Evolutionary conservation across 495 filamentous ascomycete species (phyloP).

Genomic region (Staphylotrichum longicolle): DNA sequence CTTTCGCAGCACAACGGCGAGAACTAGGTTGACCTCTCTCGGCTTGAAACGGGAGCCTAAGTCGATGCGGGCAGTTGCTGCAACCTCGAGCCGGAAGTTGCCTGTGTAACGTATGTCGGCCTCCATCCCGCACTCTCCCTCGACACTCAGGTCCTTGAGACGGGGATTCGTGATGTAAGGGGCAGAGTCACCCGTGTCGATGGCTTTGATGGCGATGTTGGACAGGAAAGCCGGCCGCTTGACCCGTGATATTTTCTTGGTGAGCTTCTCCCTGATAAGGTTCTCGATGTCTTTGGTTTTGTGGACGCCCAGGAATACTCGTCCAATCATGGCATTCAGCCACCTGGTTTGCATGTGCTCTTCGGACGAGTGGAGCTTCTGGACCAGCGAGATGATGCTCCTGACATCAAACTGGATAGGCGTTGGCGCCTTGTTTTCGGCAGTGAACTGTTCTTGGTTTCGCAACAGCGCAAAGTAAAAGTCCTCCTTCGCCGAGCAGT

Average conservation of each 20-base stretch:
- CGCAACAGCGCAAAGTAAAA: conserved; percentile 92
- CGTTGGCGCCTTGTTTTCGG: conserved; percentile 59
- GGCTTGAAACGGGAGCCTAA: conserved; percentile 84
- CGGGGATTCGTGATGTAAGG: conserved; percentile 87
- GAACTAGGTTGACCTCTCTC: conserved; percentile 81
- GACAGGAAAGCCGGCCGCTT: conserved; percentile 89
- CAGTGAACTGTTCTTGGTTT: conserved; percentile 69
- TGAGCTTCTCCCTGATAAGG: conserved; percentile 78
- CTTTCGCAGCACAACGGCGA: conserved; percentile 82
- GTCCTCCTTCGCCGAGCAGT: conserved; percentile 93
- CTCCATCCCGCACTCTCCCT: conserved; percentile 83
- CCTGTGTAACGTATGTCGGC: conserved; percentile 85
- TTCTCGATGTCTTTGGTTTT: conserved; percentile 78
- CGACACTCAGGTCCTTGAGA: conserved; percentile 84
- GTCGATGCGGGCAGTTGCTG: conserved; percentile 86
- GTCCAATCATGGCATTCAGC: conserved; percentile 87
- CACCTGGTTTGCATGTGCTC: conserved; percentile 89
- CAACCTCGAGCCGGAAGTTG: conserved; percentile 83
- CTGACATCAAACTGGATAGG: conserved; percentile 78
- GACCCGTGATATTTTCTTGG: conserved; percentile 93
- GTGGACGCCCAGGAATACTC: conserved; percentile 84
- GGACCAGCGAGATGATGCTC: conserved; percentile 82
- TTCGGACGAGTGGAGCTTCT: conserved; percentile 86
- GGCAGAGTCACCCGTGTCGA: conserved; percentile 83
- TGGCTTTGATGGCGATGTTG: conserved; percentile 70